These are phyloP conservation scores for barrel medic (Medicago truncatula) DNA, from an alignment of 306 rosid genomes.

Conservation along the genomic window DNA sequence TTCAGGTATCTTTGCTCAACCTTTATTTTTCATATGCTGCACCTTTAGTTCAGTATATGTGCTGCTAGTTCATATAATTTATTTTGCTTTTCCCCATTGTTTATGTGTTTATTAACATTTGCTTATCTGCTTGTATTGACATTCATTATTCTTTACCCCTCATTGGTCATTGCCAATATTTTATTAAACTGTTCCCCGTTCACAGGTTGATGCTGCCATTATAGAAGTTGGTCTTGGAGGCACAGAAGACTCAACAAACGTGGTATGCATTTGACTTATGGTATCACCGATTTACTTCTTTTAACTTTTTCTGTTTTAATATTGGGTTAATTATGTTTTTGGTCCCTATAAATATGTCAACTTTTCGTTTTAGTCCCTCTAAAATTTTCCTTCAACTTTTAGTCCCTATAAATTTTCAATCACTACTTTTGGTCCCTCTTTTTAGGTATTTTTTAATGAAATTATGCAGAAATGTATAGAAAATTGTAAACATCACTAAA, in stretches of 20 bases:
- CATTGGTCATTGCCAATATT: background rate
- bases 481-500: too few species aligned
- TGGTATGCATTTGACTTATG: conserved; percentile 56
- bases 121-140: conserved; percentile 17
- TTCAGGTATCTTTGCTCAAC: conserved; percentile 14
- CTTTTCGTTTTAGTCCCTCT: too few species aligned
- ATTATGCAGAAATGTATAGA: too few species aligned
- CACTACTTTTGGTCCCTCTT: too few species aligned
- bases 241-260: conserved; percentile 68
- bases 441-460: too few species aligned
- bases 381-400: too few species aligned
- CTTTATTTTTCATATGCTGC: conserved; percentile 24
- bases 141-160: conserved; percentile 18
- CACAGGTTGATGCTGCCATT: conserved; percentile 76
- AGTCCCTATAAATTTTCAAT: too few species aligned
- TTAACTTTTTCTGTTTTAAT: conserved; percentile 1
- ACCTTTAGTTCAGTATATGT: conserved; percentile 12
- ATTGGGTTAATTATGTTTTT: too few species aligned
- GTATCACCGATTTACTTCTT: conserved; percentile 30
- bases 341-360: too few species aligned
- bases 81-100: conserved; percentile 27
- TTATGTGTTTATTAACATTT: conserved; percentile 25
- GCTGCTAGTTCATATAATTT: background rate
- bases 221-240: conserved; percentile 88
- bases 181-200: conserved; percentile 29